A percentile compares a stretch with the other conserved stretches of the same genome.
Conservation (phyloP, 768 basidiomycete species). For the Trametes sanguinea region DNA sequence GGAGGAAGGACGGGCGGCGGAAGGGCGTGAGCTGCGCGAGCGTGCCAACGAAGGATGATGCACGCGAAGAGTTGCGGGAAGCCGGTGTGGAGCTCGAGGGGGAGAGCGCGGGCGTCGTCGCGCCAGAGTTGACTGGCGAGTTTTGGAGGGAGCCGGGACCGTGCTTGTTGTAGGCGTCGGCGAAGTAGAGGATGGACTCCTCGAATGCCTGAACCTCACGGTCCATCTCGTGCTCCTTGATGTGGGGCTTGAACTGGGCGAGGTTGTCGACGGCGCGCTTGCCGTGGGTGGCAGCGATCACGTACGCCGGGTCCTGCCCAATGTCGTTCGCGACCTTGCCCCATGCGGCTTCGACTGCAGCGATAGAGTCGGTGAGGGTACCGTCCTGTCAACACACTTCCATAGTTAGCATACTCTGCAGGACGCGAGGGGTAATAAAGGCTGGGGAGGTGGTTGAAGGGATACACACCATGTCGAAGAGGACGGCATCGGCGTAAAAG, state of each 20-base stretch:
- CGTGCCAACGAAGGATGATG: constrained; percentile 41
- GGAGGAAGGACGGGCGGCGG: constrained; percentile 51
- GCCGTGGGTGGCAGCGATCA: constrained; percentile 78
- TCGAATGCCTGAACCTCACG: constrained; percentile 62
- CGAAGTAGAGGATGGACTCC: constrained; percentile 63
- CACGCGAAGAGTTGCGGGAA: constrained; percentile 47
- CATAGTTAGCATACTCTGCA: constrained; percentile 9
- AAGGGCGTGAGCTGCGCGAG: constrained; percentile 31
- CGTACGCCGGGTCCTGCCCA: constrained; percentile 63
- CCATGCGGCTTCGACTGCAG: constrained; percentile 77
- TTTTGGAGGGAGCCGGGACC: constrained; percentile 40
- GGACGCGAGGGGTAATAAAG: background rate
- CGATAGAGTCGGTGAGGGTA: constrained; percentile 73
- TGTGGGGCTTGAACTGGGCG: constrained; percentile 56
- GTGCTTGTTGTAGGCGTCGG: constrained; percentile 55
- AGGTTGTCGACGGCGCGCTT: constrained; percentile 79
- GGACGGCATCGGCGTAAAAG: constrained; percentile 58
- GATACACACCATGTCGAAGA: constrained; percentile 65
- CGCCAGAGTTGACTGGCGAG: constrained; percentile 37
- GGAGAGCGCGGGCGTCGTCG: constrained; percentile 45
- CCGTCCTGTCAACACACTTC: constrained; percentile 50
- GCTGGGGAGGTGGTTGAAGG: background rate
- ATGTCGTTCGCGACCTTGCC: constrained; percentile 69
- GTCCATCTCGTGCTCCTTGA: constrained; percentile 58
- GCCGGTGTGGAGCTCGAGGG: constrained; percentile 42